Evolutionary conservation across 202 grass and related monocot genomes (phyloP).

Genomic region (Panicum hallii): DNA sequence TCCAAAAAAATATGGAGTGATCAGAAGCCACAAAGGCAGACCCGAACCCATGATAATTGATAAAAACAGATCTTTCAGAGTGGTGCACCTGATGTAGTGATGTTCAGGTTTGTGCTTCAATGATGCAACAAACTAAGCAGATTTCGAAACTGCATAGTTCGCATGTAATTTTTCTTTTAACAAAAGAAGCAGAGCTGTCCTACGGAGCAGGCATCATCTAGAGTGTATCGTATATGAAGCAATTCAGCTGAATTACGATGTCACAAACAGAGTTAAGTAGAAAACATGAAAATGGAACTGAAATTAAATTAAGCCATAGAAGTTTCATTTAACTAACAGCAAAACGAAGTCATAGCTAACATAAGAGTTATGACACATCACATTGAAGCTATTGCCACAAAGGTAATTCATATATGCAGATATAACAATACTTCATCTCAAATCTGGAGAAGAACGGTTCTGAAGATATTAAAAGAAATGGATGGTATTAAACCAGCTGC

Average conservation of each 20-base stretch:
- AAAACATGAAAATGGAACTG: neutral
- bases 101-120: neutral
- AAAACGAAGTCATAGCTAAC: neutral
- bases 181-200: neutral
- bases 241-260: neutral
- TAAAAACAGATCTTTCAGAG: neutral
- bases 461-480: neutral
- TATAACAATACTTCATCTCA: neutral
- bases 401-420: neutral
- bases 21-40: neutral
- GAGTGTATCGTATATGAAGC: neutral
- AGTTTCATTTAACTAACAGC: neutral
- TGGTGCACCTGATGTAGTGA: neutral
- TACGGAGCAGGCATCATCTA: neutral
- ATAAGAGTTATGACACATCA: neutral
- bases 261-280: neutral
- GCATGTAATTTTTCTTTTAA: neutral
- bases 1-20: neutral
- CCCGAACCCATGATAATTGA: neutral
- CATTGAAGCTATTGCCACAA: neutral
- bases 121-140: neutral
- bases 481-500: conserved; percentile 18
- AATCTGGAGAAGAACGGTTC: neutral
- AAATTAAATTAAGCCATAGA: neutral
- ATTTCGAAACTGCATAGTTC: neutral